Evolutionary conservation across 164 flowering plant species (phyloP).

Genomic region (Amborella trichopoda): DNA sequence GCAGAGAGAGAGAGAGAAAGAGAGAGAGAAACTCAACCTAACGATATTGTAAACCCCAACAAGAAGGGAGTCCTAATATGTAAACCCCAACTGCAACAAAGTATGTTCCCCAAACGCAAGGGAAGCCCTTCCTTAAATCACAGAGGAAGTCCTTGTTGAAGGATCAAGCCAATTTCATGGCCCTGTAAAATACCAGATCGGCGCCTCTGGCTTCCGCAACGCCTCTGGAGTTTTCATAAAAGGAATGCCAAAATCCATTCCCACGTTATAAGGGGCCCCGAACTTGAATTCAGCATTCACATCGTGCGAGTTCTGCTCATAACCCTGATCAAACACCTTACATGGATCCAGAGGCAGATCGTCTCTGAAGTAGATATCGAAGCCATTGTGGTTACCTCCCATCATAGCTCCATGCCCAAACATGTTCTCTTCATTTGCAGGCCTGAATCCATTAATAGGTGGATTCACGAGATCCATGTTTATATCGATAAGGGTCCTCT

Average conservation of each 20-base stretch:
- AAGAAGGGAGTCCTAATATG: background rate
- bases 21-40: too few relatives aligned
- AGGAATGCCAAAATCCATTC: slow-evolving; percentile 21
- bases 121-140: background rate
- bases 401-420: slow-evolving; percentile 14
- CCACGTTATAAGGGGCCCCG: slow-evolving; percentile 37
- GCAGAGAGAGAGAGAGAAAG: too few relatives aligned
- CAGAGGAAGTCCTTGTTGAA: background rate
- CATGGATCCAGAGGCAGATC: slow-evolving; percentile 33
- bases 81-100: background rate
- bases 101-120: background rate
- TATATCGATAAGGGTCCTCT: slow-evolving; percentile 8
- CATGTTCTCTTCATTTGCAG: slow-evolving; percentile 21
- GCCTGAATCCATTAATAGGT: slow-evolving; percentile 1
- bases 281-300: slow-evolving; percentile 18
- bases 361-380: slow-evolving; percentile 22
- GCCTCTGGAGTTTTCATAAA: slow-evolving; percentile 19
- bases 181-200: slow-evolving; percentile 37
- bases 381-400: slow-evolving; percentile 16
- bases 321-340: slow-evolving; percentile 20
- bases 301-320: slow-evolving; percentile 20
- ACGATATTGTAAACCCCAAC: too few relatives aligned
- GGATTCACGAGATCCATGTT: slow-evolving; percentile 1
- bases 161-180: background rate
- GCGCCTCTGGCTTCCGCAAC: slow-evolving; percentile 24